Evolutionary conservation across 805 yeast genomes (phyloP).

Genomic region (Ogataea methylovora): DNA sequence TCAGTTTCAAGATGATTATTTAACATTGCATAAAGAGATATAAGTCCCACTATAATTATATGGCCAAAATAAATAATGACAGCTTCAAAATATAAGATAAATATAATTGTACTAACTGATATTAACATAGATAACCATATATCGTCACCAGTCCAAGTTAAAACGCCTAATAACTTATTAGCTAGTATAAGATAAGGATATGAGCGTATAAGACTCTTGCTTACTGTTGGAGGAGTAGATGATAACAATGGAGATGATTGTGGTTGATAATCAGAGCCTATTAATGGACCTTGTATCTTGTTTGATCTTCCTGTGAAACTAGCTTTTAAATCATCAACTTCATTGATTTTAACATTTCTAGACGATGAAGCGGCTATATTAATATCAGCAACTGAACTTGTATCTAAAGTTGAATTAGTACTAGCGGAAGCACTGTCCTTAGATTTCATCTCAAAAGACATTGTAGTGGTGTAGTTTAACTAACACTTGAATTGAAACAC

Average conservation of each 20-base stretch:
- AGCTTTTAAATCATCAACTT: conserved; percentile 28
- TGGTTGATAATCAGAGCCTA: conserved; percentile 18
- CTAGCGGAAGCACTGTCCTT: no score
- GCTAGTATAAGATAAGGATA: conserved; percentile 79
- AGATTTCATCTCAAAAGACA: no score
- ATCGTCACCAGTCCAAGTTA: conserved; percentile 91
- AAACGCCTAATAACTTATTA: conserved; percentile 59
- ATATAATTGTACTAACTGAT: conserved; percentile 44
- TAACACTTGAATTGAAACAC: no score
- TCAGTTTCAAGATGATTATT: conserved; percentile 50
- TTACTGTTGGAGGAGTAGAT: conserved; percentile 86
- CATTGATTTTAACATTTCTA: conserved; percentile 21
- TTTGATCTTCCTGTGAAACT: conserved; percentile 31
- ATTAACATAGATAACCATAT: conserved; percentile 65
- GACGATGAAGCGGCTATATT: conserved; percentile 13
- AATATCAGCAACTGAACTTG: background rate
- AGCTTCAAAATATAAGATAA: conserved; percentile 72
- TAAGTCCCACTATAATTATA: conserved; percentile 52
- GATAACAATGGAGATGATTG: conserved; percentile 76
- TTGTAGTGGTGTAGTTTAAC: no score
- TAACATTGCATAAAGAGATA: conserved; percentile 53
- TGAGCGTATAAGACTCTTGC: conserved; percentile 72
- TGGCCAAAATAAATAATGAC: conserved; percentile 80
- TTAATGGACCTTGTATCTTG: conserved; percentile 3
- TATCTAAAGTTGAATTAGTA: no score